phyloP scores from a whole-genome alignment of 805 yeast species.

The Candida qinlingensis region DNA sequence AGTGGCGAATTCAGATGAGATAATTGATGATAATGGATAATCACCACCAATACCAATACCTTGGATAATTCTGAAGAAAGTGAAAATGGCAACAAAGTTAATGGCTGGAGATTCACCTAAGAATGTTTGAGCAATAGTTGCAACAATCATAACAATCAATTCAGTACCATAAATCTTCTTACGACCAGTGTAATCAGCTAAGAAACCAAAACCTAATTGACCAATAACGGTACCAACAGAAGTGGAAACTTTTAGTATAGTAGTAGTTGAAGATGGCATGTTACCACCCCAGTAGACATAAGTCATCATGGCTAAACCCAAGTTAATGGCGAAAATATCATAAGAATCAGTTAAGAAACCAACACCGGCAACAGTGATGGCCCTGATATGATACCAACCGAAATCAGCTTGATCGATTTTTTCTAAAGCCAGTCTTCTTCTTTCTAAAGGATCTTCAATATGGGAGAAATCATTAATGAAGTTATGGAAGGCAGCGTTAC shows the following conservation, averaged over 20 bases:
- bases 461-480: slow-evolving; percentile 75
- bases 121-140: slow-evolving; percentile 73
- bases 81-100: slow-evolving; percentile 65
- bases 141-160: slow-evolving; percentile 75
- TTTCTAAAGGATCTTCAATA: slow-evolving; percentile 77
- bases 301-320: slow-evolving; percentile 74
- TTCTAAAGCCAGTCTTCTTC: slow-evolving; percentile 81
- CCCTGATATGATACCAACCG: slow-evolving; percentile 79
- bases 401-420: slow-evolving; percentile 75
- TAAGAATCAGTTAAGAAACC: slow-evolving; percentile 92
- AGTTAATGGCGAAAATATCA: slow-evolving; percentile 85
- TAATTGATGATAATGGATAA: slow-evolving; percentile 90
- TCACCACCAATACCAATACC: slow-evolving; percentile 99
- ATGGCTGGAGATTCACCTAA: slow-evolving; percentile 69
- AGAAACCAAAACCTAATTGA: slow-evolving; percentile 76
- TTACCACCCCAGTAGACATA: slow-evolving; percentile 65
- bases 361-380: slow-evolving; percentile 84
- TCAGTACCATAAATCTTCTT: slow-evolving; percentile 84
- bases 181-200: slow-evolving; percentile 82
- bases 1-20: slow-evolving; percentile 87
- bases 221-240: slow-evolving; percentile 94
- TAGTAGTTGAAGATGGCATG: slow-evolving; percentile 67
- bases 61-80: slow-evolving; percentile 78
- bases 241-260: slow-evolving; percentile 80
- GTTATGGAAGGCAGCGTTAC: slow-evolving; percentile 84